A percentile compares a stretch with the other conserved stretches of the same genome.
These are phyloP conservation scores for Crucihimalaya himalaica DNA, from an alignment of 345 rosid species.

Conservation along the genomic window DNA sequence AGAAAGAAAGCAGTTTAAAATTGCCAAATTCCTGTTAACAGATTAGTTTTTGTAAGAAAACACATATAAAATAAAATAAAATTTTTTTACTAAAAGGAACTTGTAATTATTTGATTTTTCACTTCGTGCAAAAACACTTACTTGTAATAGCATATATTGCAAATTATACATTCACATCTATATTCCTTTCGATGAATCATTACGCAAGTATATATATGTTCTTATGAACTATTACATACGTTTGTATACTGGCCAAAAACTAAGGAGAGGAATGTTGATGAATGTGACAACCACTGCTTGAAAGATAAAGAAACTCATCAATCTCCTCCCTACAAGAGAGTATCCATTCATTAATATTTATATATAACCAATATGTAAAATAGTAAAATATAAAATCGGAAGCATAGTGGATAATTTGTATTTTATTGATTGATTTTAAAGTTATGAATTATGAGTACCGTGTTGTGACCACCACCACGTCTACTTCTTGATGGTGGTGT, in stretches of 20 bases:
- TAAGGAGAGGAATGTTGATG: not conserved
- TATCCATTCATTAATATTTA: not conserved
- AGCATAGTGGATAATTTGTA: not conserved
- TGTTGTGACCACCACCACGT: constrained; percentile 18
- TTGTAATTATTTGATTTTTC: too few species aligned
- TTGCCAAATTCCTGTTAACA: too few species aligned
- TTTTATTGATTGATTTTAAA: not conserved
- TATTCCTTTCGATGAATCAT: too few species aligned
- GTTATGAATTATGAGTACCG: not conserved
- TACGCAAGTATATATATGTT: too few species aligned
- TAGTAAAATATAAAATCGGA: not conserved
- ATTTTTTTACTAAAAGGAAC: too few species aligned
- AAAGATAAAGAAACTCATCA: constrained; percentile 1
- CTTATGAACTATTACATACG: too few species aligned
- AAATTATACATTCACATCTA: too few species aligned
- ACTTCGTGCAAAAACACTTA: too few species aligned
- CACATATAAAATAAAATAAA: too few species aligned
- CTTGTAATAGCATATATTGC: too few species aligned
- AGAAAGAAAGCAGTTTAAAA: too few species aligned
- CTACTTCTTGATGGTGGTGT: constrained; percentile 20
- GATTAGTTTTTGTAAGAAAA: too few species aligned
- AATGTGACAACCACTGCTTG: constrained; percentile 16
- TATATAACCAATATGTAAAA: not conserved
- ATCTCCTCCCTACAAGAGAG: not conserved
- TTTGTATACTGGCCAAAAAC: not conserved